Conservation (phyloP, 2,329 filamentous ascomycete genomes). For the Penicillium brevicompactum region DNA sequence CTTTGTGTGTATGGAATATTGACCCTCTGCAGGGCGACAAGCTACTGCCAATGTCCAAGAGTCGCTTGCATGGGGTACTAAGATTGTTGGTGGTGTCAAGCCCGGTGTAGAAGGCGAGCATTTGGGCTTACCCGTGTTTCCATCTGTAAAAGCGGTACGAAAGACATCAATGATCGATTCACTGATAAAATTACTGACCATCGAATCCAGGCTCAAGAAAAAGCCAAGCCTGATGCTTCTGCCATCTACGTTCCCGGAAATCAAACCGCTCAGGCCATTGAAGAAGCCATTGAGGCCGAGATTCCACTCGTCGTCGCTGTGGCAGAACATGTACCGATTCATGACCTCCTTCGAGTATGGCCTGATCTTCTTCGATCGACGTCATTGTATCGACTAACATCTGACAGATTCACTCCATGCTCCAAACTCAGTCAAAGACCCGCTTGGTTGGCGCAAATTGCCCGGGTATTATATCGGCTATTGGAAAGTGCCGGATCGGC, state of each 20-base stretch:
- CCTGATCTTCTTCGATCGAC: not conserved
- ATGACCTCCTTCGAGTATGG: conserved; percentile 72
- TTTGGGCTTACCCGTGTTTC: conserved; percentile 70
- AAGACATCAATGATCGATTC: not conserved
- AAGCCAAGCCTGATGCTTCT: conserved; percentile 73
- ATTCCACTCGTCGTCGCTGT: conserved; percentile 77
- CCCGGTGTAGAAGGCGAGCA: conserved; percentile 71
- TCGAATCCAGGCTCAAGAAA: conserved; percentile 61
- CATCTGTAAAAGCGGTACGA: conserved; percentile 62
- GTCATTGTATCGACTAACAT: not conserved
- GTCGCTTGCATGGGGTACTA: conserved; percentile 75
- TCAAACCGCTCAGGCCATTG: conserved; percentile 71
- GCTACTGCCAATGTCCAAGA: conserved; percentile 75
- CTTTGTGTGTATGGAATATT: not conserved
- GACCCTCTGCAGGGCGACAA: conserved; percentile 35
- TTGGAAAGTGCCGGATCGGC: conserved; percentile 70
- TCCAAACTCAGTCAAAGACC: conserved; percentile 70
- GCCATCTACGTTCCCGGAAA: conserved; percentile 79
- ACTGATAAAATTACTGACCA: conserved; percentile 1
- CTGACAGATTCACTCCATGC: conserved; percentile 65
- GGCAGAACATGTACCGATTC: conserved; percentile 76
- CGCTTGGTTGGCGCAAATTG: conserved; percentile 79
- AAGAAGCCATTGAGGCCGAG: conserved; percentile 78
- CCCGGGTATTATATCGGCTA: conserved; percentile 75
- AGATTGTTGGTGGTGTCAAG: conserved; percentile 76